Base-by-base conservation (phyloP, 2,329 filamentous ascomycete species). In the Mycocentrospora acerina region DNA sequence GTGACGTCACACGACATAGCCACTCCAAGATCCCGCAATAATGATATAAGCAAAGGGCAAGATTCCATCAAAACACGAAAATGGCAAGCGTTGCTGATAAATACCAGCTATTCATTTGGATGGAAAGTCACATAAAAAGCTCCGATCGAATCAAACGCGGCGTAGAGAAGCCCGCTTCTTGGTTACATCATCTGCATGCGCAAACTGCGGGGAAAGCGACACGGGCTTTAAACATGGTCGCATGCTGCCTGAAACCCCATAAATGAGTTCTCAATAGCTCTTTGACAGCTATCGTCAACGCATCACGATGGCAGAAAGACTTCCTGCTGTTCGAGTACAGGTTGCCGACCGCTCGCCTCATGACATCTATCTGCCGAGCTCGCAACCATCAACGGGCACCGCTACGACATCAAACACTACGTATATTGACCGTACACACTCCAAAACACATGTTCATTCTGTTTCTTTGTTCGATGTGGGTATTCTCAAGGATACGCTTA, bases 401-500 rank as follows among this genome's bases (percentile, higher is more conserved):
- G 36, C 32, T 30, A 32, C 32, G 19, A 22, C 19, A 6, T 22
- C 31, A 13, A 43, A 15, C 30, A 38, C 42, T 3, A 47, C 39
- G 8, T 44, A 50, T 17, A 44, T 64, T 24, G 62, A 67, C 36
- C 46, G 41, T 4, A 57, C 53, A 11, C 63, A 67, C 30, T 67
- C 63, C 2, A 60, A 58, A 32, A 57, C 50, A 1, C 63, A 67
- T 37, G 50, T 62, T 9, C 52, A 62, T 24, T 53, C 46, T 16
- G 53, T 53, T 7, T 64, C 61, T 1, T 40, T 66, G 9, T 67
- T 67, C 26, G 60, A 67, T 40, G 59, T 80, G 7, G 78, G 78
- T 8, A 74, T 82, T 32, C 51, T 81, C 15, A 72, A 72, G 47
- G 71, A 76, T 13, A 75, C 76, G 3, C 58, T 82, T 3, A 65